These are phyloP conservation scores for Vaccinium vitisidaea DNA, from an alignment of 148 eudicot species.

Conservation along the genomic window DNA sequence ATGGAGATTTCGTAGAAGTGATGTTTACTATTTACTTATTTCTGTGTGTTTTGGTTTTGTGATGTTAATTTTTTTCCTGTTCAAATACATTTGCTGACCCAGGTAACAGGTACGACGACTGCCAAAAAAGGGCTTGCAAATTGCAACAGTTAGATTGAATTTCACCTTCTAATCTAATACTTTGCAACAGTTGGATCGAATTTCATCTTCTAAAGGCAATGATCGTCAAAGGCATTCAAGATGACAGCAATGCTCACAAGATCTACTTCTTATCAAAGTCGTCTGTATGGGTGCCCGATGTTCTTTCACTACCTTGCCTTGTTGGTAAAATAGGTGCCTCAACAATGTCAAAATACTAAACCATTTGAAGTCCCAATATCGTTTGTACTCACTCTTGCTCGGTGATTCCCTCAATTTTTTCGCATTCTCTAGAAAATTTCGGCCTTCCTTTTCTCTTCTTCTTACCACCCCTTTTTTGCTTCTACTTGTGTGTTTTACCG, in stretches of 20 bases:
- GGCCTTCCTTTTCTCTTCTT: too few relatives aligned
- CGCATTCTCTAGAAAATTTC: too few relatives aligned
- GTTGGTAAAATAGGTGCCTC: constrained; percentile 59
- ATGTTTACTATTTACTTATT: background rate
- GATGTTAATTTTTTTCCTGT: background rate
- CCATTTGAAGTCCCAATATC: constrained; percentile 24
- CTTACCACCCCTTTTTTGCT: too few relatives aligned
- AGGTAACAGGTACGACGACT: background rate
- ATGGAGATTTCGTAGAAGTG: background rate
- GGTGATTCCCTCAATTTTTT: background rate
- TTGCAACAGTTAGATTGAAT: background rate
- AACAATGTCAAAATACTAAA: constrained; percentile 35
- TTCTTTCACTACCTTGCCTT: constrained; percentile 55
- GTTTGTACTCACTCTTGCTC: background rate
- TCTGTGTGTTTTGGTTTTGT: background rate
- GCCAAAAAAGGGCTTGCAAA: background rate
- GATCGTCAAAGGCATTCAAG: constrained; percentile 84
- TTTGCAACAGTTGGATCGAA: background rate
- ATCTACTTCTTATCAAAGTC: constrained; percentile 57
- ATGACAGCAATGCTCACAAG: constrained; percentile 65
- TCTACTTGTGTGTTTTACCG: too few relatives aligned
- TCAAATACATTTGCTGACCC: background rate
- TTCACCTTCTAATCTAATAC: background rate
- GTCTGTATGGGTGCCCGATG: constrained; percentile 38
- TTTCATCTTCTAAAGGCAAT: constrained; percentile 58